phyloP scores from a whole-genome alignment of 345 rosid species.

The Capsella bursapastoris region DNA sequence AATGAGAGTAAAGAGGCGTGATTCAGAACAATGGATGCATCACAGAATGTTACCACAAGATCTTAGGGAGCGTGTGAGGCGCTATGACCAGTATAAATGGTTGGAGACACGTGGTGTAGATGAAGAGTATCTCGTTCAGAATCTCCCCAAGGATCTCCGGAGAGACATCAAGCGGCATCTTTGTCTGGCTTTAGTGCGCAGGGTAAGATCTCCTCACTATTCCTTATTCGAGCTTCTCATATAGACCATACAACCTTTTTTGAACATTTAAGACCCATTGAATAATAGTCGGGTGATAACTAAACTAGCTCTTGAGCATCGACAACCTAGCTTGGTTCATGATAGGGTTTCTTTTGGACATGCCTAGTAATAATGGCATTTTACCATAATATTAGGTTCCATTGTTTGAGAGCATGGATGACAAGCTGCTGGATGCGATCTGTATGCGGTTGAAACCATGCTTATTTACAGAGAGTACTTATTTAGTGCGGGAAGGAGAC shows the following conservation, averaged over 20 bases:
- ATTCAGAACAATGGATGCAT: slow-evolving; percentile 98
- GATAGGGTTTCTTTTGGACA: not conserved
- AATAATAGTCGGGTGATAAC: not conserved
- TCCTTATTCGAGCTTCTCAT: slow-evolving; percentile 4
- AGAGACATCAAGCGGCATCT: slow-evolving; percentile 96
- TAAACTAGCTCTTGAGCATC: not conserved
- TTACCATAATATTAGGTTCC: slow-evolving; percentile 59
- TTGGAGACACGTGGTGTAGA: slow-evolving; percentile 95
- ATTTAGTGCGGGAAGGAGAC: slow-evolving; percentile 89
- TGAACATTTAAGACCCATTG: slow-evolving; percentile 10
- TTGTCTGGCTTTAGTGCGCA: slow-evolving; percentile 82
- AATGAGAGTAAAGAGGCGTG: slow-evolving; percentile 98
- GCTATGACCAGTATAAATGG: slow-evolving; percentile 97
- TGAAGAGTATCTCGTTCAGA: slow-evolving; percentile 76
- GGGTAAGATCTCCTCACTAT: slow-evolving; percentile 57
- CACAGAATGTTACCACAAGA: slow-evolving; percentile 89
- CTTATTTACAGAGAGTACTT: slow-evolving; percentile 77
- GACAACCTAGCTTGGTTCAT: slow-evolving; percentile 1
- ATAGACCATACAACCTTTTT: not conserved
- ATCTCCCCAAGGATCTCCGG: slow-evolving; percentile 90
- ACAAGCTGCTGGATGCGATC: slow-evolving; percentile 90
- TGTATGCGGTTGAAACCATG: slow-evolving; percentile 91
- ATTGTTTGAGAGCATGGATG: slow-evolving; percentile 88
- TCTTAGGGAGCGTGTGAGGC: slow-evolving; percentile 83
- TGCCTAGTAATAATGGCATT: slow-evolving; percentile 1